Conservation (phyloP, 495 filamentous ascomycete genomes). For the Annulohypoxylon stygium region DNA sequence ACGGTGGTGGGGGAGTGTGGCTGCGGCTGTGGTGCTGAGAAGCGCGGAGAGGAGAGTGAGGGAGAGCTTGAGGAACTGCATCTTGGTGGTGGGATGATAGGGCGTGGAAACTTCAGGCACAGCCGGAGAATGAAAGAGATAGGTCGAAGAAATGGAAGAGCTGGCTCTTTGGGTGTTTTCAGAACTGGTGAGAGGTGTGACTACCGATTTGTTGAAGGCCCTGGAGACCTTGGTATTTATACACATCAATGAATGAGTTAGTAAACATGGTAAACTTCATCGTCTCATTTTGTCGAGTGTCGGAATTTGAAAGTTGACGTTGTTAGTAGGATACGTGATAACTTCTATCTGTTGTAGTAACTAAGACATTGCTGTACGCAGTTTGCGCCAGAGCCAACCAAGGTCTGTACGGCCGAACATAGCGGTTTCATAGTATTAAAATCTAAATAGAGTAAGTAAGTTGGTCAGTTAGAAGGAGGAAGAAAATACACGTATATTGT, state of each 20-base stretch:
- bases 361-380: too few relatives aligned
- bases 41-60: background rate
- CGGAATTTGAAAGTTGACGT: background rate
- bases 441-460: background rate
- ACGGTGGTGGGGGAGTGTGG: background rate
- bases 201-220: background rate
- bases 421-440: background rate
- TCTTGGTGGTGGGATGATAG: background rate
- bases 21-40: background rate
- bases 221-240: background rate
- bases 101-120: background rate
- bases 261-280: background rate
- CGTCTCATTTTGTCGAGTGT: background rate
- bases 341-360: too few relatives aligned
- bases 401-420: background rate
- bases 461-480: background rate
- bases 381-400: background rate
- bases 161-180: background rate
- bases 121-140: background rate
- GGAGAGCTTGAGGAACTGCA: background rate
- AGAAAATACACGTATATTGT: background rate
- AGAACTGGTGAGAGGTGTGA: background rate
- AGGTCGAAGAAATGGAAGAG: background rate
- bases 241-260: too few relatives aligned
- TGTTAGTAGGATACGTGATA: too few relatives aligned